phyloP scores from a whole-genome alignment of 2,329 filamentous ascomycete genomes.

The Periconia macrospinosa region DNA sequence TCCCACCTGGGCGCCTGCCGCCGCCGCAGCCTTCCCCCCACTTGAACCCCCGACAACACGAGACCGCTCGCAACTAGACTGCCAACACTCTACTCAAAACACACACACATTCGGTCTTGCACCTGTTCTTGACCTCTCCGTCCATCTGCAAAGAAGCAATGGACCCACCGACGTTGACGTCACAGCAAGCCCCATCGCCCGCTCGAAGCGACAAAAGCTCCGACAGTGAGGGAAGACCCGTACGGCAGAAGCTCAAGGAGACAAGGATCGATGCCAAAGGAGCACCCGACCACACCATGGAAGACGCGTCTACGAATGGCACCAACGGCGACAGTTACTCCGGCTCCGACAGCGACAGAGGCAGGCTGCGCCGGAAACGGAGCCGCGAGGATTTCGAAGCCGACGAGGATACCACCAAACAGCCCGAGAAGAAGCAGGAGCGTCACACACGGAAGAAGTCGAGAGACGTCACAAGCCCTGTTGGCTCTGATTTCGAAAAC shows the following conservation, averaged over 20 bases:
- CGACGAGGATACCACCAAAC: conserved; percentile 34
- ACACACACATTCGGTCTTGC: background rate
- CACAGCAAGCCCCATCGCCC: conserved; percentile 25
- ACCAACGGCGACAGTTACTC: conserved; percentile 29
- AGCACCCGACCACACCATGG: conserved; percentile 25
- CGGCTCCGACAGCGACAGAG: conserved; percentile 41
- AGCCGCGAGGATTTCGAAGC: conserved; percentile 50
- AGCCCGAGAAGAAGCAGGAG: conserved; percentile 36
- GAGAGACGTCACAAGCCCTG: conserved; percentile 45
- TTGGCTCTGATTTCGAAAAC: conserved; percentile 31
- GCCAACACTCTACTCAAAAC: conserved; percentile 4
- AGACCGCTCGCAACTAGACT: conserved; percentile 4
- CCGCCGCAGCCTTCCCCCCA: conserved; percentile 16
- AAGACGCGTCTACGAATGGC: conserved; percentile 29
- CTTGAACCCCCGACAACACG: conserved; percentile 5
- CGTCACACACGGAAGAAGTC: conserved; percentile 52
- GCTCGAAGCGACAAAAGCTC: conserved; percentile 45
- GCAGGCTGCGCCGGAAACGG: conserved; percentile 48
- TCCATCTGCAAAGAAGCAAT: conserved; percentile 4
- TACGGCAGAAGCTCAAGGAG: conserved; percentile 63
- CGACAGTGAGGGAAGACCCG: conserved; percentile 58
- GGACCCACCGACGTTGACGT: conserved; percentile 14
- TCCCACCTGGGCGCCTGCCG: conserved; percentile 6
- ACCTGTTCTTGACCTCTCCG: background rate
- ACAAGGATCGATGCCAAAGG: conserved; percentile 57